A percentile compares a stretch with the other conserved stretches of the same genome.
Conservation (phyloP, 2,329 filamentous ascomycete species). For the Amesomyces nigricolor region DNA sequence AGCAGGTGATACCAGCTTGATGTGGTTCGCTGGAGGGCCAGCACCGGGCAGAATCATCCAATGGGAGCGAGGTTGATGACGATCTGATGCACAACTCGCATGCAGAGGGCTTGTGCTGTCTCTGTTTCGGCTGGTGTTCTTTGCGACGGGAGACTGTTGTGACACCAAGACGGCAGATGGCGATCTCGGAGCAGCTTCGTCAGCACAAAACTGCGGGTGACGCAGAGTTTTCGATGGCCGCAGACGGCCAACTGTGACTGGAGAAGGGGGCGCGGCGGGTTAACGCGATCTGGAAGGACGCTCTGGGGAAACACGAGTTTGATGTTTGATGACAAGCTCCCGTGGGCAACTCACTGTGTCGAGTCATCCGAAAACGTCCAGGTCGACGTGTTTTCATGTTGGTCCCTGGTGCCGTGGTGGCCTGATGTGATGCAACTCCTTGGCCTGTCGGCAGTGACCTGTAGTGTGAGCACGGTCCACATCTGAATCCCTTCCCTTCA, state of each 20-base stretch:
- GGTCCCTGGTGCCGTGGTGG: no score
- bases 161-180: not conserved
- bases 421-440: no score
- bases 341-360: no score
- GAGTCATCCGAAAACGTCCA: not conserved
- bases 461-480: not conserved
- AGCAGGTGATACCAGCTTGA: conserved; percentile 22
- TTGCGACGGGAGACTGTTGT: not conserved
- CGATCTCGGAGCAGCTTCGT: conserved; percentile 2
- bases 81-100: not conserved
- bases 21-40: conserved; percentile 11
- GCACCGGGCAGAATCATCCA: not conserved
- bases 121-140: not conserved
- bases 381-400: no score
- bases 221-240: not conserved
- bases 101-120: not conserved
- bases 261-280: not conserved
- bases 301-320: no score
- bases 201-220: not conserved
- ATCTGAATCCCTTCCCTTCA: not conserved
- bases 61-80: not conserved
- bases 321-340: no score
- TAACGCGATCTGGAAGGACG: conserved; percentile 11
- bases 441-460: no score
- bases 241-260: not conserved